Conservation (phyloP, 2,329 filamentous ascomycete genomes). For the Fusarium paranaense region DNA sequence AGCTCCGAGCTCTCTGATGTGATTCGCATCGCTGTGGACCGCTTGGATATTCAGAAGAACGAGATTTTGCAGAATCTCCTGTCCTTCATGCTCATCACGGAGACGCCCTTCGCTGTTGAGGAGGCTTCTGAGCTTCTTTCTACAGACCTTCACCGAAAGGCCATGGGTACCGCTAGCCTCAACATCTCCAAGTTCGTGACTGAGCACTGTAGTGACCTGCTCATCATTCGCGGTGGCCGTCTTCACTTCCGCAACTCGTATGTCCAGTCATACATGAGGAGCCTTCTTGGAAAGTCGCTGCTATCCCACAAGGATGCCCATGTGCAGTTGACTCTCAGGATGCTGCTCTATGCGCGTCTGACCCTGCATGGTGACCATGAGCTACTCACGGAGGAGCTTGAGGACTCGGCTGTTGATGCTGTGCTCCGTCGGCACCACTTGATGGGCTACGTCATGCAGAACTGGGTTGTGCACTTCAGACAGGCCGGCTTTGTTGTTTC, state of each 20-base stretch:
- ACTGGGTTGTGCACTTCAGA: conserved; percentile 53
- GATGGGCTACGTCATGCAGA: conserved; percentile 50
- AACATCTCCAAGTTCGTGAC: conserved; percentile 34
- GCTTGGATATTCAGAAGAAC: conserved; percentile 28
- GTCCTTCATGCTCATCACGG: conserved; percentile 50
- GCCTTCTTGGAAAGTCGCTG: conserved; percentile 50
- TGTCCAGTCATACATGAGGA: conserved; percentile 47
- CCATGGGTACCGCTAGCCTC: conserved; percentile 2
- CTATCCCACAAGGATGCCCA: conserved; percentile 50
- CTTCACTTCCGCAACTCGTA: conserved; percentile 53
- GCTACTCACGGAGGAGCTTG: conserved; percentile 25
- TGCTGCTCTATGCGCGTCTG: conserved; percentile 51
- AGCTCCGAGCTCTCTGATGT: conserved; percentile 22
- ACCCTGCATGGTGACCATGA: conserved; percentile 45
- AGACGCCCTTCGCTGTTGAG: conserved; percentile 47
- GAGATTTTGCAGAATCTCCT: conserved; percentile 42
- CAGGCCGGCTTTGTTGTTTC: conserved; percentile 46
- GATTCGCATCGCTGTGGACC: conserved; percentile 18
- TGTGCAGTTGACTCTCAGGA: conserved; percentile 46
- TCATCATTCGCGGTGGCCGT: conserved; percentile 49
- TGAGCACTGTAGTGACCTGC: conserved; percentile 39
- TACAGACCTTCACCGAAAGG: conserved; percentile 34
- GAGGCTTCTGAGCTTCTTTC: conserved; percentile 51
- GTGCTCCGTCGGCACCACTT: conserved; percentile 46
- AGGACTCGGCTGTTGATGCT: conserved; percentile 39